Evolutionary conservation across 768 basidiomycete genomes (phyloP).

Genomic region (Punctularia strigosozonata): DNA sequence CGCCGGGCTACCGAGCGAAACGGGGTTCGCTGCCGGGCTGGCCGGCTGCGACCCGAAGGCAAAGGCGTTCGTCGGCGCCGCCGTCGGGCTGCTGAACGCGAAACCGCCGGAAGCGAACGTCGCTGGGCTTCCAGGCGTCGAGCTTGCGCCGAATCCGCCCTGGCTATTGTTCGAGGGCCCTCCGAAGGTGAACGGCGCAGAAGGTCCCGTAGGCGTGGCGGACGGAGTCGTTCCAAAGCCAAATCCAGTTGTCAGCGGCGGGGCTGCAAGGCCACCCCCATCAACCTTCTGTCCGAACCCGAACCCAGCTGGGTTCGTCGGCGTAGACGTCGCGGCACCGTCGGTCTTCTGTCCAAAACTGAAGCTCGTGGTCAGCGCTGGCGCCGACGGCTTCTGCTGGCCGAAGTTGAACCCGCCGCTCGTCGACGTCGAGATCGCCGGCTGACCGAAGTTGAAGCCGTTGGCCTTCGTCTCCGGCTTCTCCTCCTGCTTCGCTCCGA

Average conservation of each 20-base stretch:
- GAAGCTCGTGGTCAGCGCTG: conserved; percentile 33
- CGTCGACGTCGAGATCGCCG: conserved; percentile 13
- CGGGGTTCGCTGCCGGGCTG: no score
- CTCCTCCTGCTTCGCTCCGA: conserved; percentile 29
- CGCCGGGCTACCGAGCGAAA: no score
- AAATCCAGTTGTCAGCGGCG: conserved; percentile 1
- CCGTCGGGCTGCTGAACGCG: conserved; percentile 13
- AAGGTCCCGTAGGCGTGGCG: no score
- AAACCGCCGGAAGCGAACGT: conserved; percentile 3
- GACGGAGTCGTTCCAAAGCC: neutral
- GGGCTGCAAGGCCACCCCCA: conserved; percentile 17
- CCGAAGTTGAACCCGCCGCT: conserved; percentile 32
- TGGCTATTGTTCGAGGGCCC: neutral
- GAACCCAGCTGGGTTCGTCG: conserved; percentile 23
- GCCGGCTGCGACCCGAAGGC: no score
- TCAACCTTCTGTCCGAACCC: conserved; percentile 25
- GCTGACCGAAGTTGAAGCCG: conserved; percentile 8
- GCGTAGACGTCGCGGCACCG: conserved; percentile 7
- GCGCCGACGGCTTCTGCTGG: conserved; percentile 26
- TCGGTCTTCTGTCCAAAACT: conserved; percentile 28
- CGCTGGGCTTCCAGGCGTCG: neutral
- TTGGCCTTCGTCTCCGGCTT: conserved; percentile 31
- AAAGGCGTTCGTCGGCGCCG: conserved; percentile 6
- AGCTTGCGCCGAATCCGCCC: neutral
- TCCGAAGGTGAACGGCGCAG: neutral